These are phyloP conservation scores for Xanthoconium stramineum DNA, from an alignment of 768 basidiomycete species.

Conservation along the genomic window DNA sequence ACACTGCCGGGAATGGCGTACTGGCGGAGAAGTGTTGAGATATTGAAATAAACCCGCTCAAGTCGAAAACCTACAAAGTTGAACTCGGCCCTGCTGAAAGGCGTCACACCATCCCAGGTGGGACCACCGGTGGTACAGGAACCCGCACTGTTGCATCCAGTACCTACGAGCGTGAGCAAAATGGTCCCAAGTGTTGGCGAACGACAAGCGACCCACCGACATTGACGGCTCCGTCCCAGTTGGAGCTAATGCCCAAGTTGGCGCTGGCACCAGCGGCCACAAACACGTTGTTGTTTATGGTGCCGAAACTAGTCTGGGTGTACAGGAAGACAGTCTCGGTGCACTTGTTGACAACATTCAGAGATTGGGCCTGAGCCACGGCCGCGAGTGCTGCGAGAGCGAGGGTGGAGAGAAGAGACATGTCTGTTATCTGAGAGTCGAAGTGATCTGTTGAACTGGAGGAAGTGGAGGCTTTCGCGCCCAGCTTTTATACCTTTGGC, in stretches of 20 bases:
- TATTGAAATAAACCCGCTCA: background rate
- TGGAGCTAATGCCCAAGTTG: conserved; percentile 29
- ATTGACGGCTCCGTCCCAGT: conserved; percentile 33
- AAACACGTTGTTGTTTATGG: conserved; percentile 25
- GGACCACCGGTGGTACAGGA: conserved; percentile 31
- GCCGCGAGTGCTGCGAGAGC: conserved; percentile 19
- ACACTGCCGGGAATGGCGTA: conserved; percentile 24
- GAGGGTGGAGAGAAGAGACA: conserved; percentile 21
- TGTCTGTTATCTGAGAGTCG: conserved; percentile 6
- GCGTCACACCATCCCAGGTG: conserved; percentile 28
- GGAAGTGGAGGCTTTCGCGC: background rate
- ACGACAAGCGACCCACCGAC: conserved; percentile 18
- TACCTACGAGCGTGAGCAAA: conserved; percentile 21
- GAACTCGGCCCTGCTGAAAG: conserved; percentile 33
- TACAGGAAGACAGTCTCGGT: conserved; percentile 27
- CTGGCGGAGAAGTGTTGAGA: background rate
- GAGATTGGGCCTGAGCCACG: conserved; percentile 25
- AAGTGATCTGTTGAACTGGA: background rate
- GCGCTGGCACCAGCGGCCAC: conserved; percentile 20
- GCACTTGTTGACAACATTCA: conserved; percentile 29
- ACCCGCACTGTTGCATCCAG: conserved; percentile 24
- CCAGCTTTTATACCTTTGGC: conserved; percentile 15
- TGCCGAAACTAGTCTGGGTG: conserved; percentile 30
- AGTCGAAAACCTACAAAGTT: conserved; percentile 23
- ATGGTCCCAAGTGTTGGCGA: background rate